Evolutionary conservation across 495 filamentous ascomycete species (phyloP), one percentile per base, ranked within the genome.

Genomic region (Neurospora sp.): DNA sequence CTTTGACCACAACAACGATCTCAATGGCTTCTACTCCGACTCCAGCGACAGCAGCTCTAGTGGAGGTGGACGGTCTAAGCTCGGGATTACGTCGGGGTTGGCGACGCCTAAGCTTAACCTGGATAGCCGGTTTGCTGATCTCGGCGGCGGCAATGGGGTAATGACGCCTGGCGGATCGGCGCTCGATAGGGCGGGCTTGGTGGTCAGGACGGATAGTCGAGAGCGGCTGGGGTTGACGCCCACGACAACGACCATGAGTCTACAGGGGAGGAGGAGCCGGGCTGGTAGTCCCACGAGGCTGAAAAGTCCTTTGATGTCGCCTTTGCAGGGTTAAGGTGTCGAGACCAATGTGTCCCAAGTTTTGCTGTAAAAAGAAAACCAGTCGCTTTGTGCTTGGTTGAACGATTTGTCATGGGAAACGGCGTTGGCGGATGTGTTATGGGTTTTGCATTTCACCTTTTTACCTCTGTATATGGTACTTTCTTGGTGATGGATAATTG

Each of bases 171-270:
- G 85, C 9, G 82, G 84, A 16, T 89, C 86, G 75, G 85, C 89
- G 0, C 90, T 95, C 76, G 91, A 93, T 74, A 85, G 92, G 70
- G 90, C 87, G 59, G 93, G 93, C 40, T 79, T 96, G 74, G 91
- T 92, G 40, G 88, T 92, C 4, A 84, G 93, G 75, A 93, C 92
- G 1, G 94, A 96, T 78, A 96, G 93, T 78, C 85, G 92, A 70
- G 94, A 97, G 78, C 87, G 92, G 74, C 79, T 89, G 44, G 80
- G 80, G 27, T 79, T 88, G 39, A 80, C 81, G 20, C 84, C 84
- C 27, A 62, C 31, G 12, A 78, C 75, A 37, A 70, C 81, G 41
- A 84, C 84, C 74, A 82, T 85, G 84, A 77, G 84, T 38, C 83
- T 83, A 8, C 84, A 85, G 5, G 86, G 86, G 12, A 81, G 85